phyloP scores from a whole-genome alignment of 106 monocot species.

The Posidonia australis region DNA sequence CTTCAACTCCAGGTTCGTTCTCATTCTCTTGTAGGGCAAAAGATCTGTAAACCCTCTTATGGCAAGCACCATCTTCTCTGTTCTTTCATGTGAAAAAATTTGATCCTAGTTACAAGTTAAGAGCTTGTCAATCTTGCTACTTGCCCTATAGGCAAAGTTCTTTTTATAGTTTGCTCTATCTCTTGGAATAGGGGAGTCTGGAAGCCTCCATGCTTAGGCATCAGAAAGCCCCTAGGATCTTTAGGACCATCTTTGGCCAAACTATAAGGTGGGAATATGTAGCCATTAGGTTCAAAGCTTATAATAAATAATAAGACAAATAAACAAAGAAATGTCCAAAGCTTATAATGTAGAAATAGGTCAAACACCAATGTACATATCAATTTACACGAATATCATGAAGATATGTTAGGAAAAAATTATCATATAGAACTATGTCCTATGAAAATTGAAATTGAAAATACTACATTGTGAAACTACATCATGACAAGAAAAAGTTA shows the following conservation, averaged over 20 bases:
- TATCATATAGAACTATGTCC: not conserved
- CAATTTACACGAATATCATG: too few relatives aligned
- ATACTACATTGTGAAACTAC: not conserved
- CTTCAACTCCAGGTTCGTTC: too few relatives aligned
- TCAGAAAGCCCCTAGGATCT: slow-evolving; percentile 22
- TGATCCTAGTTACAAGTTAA: slow-evolving; percentile 11
- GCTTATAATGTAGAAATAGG: not conserved
- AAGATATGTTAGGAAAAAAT: too few relatives aligned
- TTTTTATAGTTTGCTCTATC: slow-evolving; percentile 24
- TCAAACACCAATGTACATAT: too few relatives aligned
- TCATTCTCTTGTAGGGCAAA: too few relatives aligned
- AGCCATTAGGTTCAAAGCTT: slow-evolving; percentile 31
- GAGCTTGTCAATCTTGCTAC: slow-evolving; percentile 25
- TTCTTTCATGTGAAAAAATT: too few relatives aligned
- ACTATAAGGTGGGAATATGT: slow-evolving; percentile 37
- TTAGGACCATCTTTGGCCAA: slow-evolving; percentile 29
- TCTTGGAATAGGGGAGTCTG: slow-evolving; percentile 10
- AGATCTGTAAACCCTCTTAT: too few relatives aligned
- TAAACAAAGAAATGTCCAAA: too few relatives aligned
- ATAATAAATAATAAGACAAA: too few relatives aligned
- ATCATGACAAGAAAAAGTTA: not conserved
- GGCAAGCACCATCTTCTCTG: too few relatives aligned
- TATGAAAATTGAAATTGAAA: not conserved
- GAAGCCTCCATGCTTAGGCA: slow-evolving; percentile 18
- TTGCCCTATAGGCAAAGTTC: slow-evolving; percentile 17